Percentiles rank a stretch among this genome's conserved stretches.
Conservation (phyloP, 495 filamentous ascomycete genomes). For the Zalerion maritima region DNA sequence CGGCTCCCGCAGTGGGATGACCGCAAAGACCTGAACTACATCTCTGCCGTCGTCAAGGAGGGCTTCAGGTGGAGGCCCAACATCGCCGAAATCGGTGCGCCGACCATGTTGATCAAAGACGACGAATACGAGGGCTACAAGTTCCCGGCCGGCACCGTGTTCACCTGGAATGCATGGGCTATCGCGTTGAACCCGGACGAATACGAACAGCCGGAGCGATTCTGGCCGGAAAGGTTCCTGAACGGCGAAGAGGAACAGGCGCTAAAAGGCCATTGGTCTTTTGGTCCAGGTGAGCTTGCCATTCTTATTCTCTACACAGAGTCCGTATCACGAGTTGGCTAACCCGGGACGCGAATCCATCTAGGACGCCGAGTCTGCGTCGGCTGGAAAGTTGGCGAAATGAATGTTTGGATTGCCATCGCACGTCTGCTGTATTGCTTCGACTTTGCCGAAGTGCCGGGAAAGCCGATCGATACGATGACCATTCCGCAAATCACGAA, state of each 20-base stretch:
- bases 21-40: slow-evolving; percentile 32
- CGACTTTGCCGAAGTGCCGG: slow-evolving; percentile 13
- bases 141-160: slow-evolving; percentile 31
- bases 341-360: slow-evolving; percentile 1
- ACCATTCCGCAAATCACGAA: slow-evolving; percentile 2
- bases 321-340: no score
- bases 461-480: slow-evolving; percentile 6
- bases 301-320: no score
- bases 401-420: slow-evolving; percentile 27
- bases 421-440: slow-evolving; percentile 30
- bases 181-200: slow-evolving; percentile 17
- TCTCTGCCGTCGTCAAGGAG: slow-evolving; percentile 36
- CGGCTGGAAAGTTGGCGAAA: slow-evolving; percentile 28
- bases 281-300: slow-evolving; percentile 29
- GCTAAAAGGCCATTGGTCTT: slow-evolving; percentile 22
- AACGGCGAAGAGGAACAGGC: slow-evolving; percentile 20
- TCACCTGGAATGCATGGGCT: slow-evolving; percentile 17
- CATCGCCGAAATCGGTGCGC: slow-evolving; percentile 13
- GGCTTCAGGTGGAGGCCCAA: slow-evolving; percentile 40
- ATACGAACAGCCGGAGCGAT: slow-evolving; percentile 15
- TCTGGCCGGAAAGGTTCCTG: slow-evolving; percentile 35
- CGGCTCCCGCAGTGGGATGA: slow-evolving; percentile 32
- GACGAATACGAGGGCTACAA: slow-evolving; percentile 35
- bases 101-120: slow-evolving; percentile 23
- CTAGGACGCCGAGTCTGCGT: slow-evolving; percentile 27